Evolutionary conservation across 2,329 filamentous ascomycete genomes (phyloP), one percentile per base, ranked within the genome.

Genomic region (Clarireedia sp.): DNA sequence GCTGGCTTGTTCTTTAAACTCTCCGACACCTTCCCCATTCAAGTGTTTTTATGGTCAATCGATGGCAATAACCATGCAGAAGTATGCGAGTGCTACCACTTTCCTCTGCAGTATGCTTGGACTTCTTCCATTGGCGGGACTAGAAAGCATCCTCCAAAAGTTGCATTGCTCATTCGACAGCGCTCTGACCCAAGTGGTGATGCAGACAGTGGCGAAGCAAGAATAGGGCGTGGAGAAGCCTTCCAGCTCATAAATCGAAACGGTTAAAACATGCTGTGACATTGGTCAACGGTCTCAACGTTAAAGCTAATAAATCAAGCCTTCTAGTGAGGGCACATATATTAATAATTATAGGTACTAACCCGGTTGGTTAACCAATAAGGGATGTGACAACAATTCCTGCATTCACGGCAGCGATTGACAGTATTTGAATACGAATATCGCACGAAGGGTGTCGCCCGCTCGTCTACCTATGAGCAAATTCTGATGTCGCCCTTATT

Each of bases 1-100:
- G 50, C 47, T 3, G 21, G 7, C 21, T 36, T 54, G 69, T 6
- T 63, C 50, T 49, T 72, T 68, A 68, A 55, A 16, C 24, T 5
- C 38, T 17, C 14, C 17, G n/a, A 21, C 12, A 21, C 9, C 29
- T 33, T n/a, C 70, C 21, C 56, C 53, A 9, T 40, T 60, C 1
- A 51, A 62, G 45, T 50, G 59, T 0, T 65, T 54, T 45, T 65
- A 67, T 36, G 47, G 57, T 4, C 54, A 56, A 17, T 60, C 61
- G 19, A 43, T 49, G 14, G 23, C 21, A 19, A 54, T 72, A 10
- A 71, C 70, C 3, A 63, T 68, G 16, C 63, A 68, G 21, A 63
- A 69, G 2, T 74, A 75, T 54, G 63, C 66, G 3, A 65, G 67
- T 23, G 74, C 72, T n/a, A 69, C 69, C 3, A 75, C 72, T 0